Conservation (phyloP, 371 early-diverging fungal genomes). For the Mucor mucedo region DNA sequence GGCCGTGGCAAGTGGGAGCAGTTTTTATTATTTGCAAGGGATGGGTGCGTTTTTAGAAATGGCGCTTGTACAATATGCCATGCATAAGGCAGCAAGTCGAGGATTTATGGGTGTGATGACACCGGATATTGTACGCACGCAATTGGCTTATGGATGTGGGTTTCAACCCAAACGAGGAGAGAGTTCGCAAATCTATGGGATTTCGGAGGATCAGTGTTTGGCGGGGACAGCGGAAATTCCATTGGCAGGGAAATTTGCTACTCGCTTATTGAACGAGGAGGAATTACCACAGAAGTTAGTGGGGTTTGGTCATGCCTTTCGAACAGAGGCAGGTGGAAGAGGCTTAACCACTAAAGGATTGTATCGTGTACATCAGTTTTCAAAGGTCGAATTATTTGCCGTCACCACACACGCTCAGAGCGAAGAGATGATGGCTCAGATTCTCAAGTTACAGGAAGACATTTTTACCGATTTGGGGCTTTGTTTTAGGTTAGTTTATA, state of each 20-base stretch:
- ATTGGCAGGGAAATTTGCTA: slow-evolving; percentile 83
- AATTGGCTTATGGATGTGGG: slow-evolving; percentile 88
- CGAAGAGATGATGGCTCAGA: slow-evolving; percentile 71
- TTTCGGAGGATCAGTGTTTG: slow-evolving; percentile 64
- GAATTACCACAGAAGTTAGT: slow-evolving; percentile 75
- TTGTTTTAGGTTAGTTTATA: slow-evolving; percentile 65
- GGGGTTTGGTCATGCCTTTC: slow-evolving; percentile 85
- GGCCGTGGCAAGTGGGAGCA: slow-evolving; percentile 81
- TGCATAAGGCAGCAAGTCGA: slow-evolving; percentile 70
- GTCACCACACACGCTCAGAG: slow-evolving; percentile 72
- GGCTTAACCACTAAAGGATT: slow-evolving; percentile 86
- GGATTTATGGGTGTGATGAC: slow-evolving; percentile 83
- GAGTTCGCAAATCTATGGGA: slow-evolving; percentile 85
- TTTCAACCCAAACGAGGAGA: slow-evolving; percentile 81
- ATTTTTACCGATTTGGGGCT: slow-evolving; percentile 83
- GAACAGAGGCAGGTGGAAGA: slow-evolving; percentile 89
- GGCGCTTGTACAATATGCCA: slow-evolving; percentile 86
- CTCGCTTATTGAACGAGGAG: slow-evolving; percentile 59
- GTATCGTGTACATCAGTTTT: slow-evolving; percentile 94
- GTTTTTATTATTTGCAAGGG: slow-evolving; percentile 88
- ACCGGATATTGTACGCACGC: slow-evolving; percentile 86
- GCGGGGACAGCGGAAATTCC: slow-evolving; percentile 95
- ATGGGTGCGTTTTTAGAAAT: slow-evolving; percentile 86
- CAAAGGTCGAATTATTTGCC: slow-evolving; percentile 92
- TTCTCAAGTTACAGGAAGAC: slow-evolving; percentile 73